phyloP scores from a whole-genome alignment of 176 grass and related monocot genomes.

The Triticum aestivum region DNA sequence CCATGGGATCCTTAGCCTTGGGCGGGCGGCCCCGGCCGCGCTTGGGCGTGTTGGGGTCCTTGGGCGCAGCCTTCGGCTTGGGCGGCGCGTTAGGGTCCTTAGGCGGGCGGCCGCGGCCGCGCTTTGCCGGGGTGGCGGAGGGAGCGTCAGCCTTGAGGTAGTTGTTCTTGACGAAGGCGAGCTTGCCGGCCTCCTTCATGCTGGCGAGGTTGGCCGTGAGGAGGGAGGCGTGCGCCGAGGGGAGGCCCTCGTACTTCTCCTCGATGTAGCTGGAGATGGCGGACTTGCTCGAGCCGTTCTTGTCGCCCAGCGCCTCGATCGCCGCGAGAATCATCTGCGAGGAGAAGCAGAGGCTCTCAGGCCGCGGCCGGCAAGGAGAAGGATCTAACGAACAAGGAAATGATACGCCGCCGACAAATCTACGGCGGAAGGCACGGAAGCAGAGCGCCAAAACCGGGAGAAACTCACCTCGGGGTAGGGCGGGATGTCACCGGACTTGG shows the following conservation, averaged over 20 bases:
- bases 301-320: constrained; percentile 45
- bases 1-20: constrained; percentile 35
- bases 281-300: constrained; percentile 53
- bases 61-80: neutral
- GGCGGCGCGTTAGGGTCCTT: constrained; percentile 33
- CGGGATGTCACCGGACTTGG: constrained; percentile 37
- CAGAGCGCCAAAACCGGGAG: neutral
- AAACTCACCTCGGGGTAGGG: constrained; percentile 69
- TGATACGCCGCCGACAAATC: neutral
- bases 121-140: constrained; percentile 39
- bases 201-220: constrained; percentile 60
- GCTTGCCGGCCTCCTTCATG: constrained; percentile 70
- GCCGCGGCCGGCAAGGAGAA: neutral
- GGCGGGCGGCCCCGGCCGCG: constrained; percentile 46
- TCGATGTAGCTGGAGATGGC: constrained; percentile 74
- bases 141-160: constrained; percentile 40
- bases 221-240: constrained; percentile 35
- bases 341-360: neutral
- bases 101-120: constrained; percentile 64
- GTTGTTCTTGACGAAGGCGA: constrained; percentile 50
- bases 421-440: neutral
- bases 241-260: constrained; percentile 45
- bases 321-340: constrained; percentile 81
- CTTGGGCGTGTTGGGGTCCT: constrained; percentile 13
- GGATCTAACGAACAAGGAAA: neutral